A percentile compares a stretch with the other conserved stretches of the same genome.
Conservation (phyloP, 768 basidiomycete species). For the Cystofilobasidium capitatum region DNA sequence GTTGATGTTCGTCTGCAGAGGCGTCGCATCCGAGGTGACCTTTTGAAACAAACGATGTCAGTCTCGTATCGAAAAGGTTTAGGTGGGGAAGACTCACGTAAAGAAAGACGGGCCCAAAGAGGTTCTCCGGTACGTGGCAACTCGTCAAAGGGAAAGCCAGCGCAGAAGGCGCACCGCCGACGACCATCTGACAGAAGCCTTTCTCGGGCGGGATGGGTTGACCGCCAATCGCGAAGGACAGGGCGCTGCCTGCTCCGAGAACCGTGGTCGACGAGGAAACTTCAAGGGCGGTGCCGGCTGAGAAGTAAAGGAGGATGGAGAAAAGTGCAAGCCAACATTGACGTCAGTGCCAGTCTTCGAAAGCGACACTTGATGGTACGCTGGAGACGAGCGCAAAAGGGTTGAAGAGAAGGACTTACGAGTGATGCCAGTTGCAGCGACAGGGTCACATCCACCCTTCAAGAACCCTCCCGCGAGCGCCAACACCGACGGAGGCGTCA, state of each 20-base stretch:
- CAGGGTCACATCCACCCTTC: conserved; percentile 30
- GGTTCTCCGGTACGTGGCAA: conserved; percentile 30
- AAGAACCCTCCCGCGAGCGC: conserved; percentile 30
- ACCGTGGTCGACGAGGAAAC: conserved; percentile 19
- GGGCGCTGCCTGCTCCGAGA: conserved; percentile 14
- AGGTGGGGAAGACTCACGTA: conserved; percentile 14
- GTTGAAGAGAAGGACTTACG: conserved; percentile 19
- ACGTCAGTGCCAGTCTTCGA: too few species aligned
- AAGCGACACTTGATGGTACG: too few species aligned
- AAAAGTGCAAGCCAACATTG: too few species aligned
- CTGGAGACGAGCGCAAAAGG: neutral
- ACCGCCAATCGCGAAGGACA: conserved; percentile 22
- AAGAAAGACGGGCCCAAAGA: conserved; percentile 6
- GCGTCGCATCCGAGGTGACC: conserved; percentile 12
- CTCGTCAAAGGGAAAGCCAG: conserved; percentile 27
- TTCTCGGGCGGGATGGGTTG: conserved; percentile 10
- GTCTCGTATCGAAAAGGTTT: neutral
- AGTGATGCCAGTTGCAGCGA: conserved; percentile 26
- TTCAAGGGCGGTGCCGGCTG: conserved; percentile 26
- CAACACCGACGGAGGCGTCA: conserved; percentile 29
- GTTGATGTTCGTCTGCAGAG: conserved; percentile 28
- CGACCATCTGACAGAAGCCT: conserved; percentile 32
- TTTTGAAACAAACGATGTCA: neutral
- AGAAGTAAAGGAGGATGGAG: conserved; percentile 18
- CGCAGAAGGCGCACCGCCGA: conserved; percentile 28